These are phyloP conservation scores for Cystoderma amianthinum DNA, from an alignment of 768 basidiomycete genomes.

Conservation along the genomic window DNA sequence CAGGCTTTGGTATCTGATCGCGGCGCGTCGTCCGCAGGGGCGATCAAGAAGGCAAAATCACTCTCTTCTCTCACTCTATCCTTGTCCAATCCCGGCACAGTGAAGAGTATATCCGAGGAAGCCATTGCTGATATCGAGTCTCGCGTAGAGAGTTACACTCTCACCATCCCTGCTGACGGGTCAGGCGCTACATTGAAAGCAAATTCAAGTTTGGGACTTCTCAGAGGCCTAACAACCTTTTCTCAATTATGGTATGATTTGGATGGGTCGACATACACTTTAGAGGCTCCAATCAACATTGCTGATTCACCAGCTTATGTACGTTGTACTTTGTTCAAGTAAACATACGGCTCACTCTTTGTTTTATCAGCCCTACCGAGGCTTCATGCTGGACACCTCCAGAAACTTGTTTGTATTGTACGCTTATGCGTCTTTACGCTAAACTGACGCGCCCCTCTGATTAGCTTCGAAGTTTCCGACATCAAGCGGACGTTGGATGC, in stretches of 20 bases:
- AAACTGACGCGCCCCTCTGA: not conserved
- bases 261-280: conserved; percentile 43
- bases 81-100: conserved; percentile 22
- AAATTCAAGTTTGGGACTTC: conserved; percentile 60
- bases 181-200: conserved; percentile 47
- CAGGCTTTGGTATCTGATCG: conserved; percentile 54
- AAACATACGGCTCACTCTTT: not conserved
- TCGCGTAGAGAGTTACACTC: conserved; percentile 56
- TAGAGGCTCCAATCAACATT: conserved; percentile 52
- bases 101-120: conserved; percentile 47
- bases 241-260: conserved; percentile 59
- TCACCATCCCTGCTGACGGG: conserved; percentile 52
- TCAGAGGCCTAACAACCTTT: conserved; percentile 73
- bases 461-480: conserved; percentile 54
- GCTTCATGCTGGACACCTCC: conserved; percentile 75
- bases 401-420: conserved; percentile 52
- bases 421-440: conserved; percentile 1
- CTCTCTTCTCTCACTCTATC: conserved; percentile 39
- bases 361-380: conserved; percentile 54
- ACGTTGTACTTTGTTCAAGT: conserved; percentile 14
- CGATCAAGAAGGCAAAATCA: conserved; percentile 30
- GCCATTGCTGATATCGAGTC: conserved; percentile 40
- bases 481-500: conserved; percentile 68
- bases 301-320: conserved; percentile 62
- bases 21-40: conserved; percentile 39